Base-by-base conservation (phyloP, 2,329 filamentous ascomycete genomes). In the Chrysosphaeria jannelii region DNA sequence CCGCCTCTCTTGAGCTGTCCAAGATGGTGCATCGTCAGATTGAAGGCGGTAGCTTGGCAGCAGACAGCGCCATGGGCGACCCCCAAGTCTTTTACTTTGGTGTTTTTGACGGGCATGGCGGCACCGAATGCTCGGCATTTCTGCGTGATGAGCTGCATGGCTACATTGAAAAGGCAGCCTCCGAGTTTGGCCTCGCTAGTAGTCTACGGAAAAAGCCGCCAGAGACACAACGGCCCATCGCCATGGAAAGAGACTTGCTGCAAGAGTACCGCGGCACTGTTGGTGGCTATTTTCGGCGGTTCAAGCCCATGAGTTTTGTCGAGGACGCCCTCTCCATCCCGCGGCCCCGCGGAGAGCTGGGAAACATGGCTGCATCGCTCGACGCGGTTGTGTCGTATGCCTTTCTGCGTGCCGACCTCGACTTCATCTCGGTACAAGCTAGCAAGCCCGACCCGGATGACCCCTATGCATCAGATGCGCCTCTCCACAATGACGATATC, bases 81-180 rank as follows among this genome's bases (percentile, higher is more conserved):
- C 81, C 81, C 2, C 81, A 93, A 40, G 68, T 93, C 16, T 97
- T 97, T 44, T 97, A 93, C 43, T 97, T 91, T 52, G 79, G 62
- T 2, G 66, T 93, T 2, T 97, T 93, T 37, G 85, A 97, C 43
- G 85, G 85, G 3, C 85, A 97, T 46, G 85, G 85, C 7, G 85
- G 85, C 11, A 58, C 51, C 11, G 72, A 90, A 40, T 93, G 85
- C 42, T 78, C 76, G 28, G 65, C 69, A 10, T 93, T 90, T 35
- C 44, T 93, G 33, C 57, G 66, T 27, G 74, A 91, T 29, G 62
- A 71, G 37, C 47, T 97, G 29, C 85, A 91, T 40, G 60, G 61
- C 7, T 93, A 91, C 40, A 65, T 97, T 17, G 81, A 97, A 43
- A 57, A 75, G 32, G 62, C 76, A 0, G 72, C 75, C 0, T 50